Evolutionary conservation across 768 basidiomycete species (phyloP), one percentile per base, ranked within the genome.

Genomic region (Lentinula boryana): DNA sequence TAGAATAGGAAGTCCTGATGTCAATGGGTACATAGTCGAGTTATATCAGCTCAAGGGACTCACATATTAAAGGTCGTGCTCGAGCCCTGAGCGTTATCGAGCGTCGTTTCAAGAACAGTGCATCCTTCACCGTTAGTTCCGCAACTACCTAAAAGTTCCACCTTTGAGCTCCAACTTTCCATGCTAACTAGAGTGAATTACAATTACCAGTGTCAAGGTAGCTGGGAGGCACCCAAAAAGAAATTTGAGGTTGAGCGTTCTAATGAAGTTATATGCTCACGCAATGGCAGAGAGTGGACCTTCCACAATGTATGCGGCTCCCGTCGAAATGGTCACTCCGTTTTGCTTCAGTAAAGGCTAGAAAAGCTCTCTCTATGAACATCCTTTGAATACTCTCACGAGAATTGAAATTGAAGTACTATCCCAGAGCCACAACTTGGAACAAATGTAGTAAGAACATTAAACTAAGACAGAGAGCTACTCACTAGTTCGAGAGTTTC

Each of bases 21-120:
- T 40, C 33, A 16, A 10, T 15, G 5, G n/a, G 16, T 7, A 4
- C 5, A 46, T 12, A 60, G 41, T 18, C 15, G 21, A n/a, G 12
- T 18, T 27, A 21, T 33, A 36, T 16, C 33, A 15, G 7, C 5
- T 15, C 4, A 43, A 60, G 71, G 10, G 64, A 74, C 74, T 72
- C 71, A 32, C 72, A 64, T 41, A 75, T 73, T 54, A 74, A 63
- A 7, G 71, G 68, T 41, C 75, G 72, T 67, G 64, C 71, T 74
- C 9, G 75, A 76, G 27, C 72, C 72, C 6, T 38, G 9, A 55
- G 68, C 65, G 9, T 73, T 74, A 5, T 70, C 63, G 23, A 62
- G 61, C 8, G 68, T 68, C 1, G 75, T 8, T 38, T 38, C 36
- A 9, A 38, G 9, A 13, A 38, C 2, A 8, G 36, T 38, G 6